Evolutionary conservation across 2,329 filamentous ascomycete species (phyloP).

Genomic region (Colletotrichum trifolii): DNA sequence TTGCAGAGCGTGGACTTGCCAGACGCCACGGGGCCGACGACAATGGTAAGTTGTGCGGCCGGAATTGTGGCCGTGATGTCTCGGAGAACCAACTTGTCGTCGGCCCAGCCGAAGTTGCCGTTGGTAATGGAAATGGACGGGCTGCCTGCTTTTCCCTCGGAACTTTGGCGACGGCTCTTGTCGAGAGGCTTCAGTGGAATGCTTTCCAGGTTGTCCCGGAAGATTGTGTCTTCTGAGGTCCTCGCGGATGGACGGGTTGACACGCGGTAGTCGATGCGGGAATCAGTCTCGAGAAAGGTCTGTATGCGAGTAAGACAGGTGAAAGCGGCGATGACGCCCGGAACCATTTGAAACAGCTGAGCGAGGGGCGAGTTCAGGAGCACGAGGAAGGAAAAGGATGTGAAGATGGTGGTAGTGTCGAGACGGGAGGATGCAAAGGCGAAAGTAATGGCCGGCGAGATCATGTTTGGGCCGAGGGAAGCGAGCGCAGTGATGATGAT

Average conservation of each 20-base stretch:
- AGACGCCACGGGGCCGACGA: constrained; percentile 53
- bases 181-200: constrained; percentile 5
- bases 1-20: constrained; percentile 56
- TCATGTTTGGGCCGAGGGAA: constrained; percentile 47
- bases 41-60: constrained; percentile 46
- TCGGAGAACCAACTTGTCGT: constrained; percentile 42
- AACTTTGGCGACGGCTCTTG: neutral
- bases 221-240: constrained; percentile 34
- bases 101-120: constrained; percentile 48
- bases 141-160: neutral
- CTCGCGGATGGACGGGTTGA: constrained; percentile 9
- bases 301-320: constrained; percentile 50
- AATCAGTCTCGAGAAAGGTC: constrained; percentile 47
- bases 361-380: constrained; percentile 48
- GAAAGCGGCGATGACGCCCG: constrained; percentile 45
- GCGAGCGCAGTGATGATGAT: constrained; percentile 43
- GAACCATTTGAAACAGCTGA: constrained; percentile 47
- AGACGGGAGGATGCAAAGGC: constrained; percentile 40
- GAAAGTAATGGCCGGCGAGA: constrained; percentile 50
- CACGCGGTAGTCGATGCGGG: constrained; percentile 41
- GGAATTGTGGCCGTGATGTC: constrained; percentile 48
- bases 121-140: constrained; percentile 22
- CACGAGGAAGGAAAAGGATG: constrained; percentile 47
- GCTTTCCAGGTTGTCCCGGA: constrained; percentile 18
- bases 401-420: constrained; percentile 43